These are phyloP conservation scores for Suillus luteus DNA, from an alignment of 768 basidiomycete genomes.

Conservation along the genomic window DNA sequence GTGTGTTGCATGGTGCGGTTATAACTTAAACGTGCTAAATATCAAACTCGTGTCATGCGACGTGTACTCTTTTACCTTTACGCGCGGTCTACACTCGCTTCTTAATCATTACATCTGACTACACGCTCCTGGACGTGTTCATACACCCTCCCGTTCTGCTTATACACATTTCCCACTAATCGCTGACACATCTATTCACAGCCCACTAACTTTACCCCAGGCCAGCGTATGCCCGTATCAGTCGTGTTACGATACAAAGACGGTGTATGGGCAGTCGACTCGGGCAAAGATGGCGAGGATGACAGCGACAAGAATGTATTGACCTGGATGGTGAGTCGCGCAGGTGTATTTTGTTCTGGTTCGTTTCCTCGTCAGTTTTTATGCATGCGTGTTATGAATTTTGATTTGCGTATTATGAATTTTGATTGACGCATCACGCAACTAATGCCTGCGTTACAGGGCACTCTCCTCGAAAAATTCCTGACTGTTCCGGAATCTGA, in stretches of 20 bases:
- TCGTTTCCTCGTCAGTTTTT: neutral
- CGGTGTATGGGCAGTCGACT: constrained; percentile 70
- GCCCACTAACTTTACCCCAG: constrained; percentile 69
- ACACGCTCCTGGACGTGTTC: neutral
- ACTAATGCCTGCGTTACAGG: constrained; percentile 46
- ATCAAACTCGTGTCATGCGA: neutral
- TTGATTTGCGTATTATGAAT: neutral
- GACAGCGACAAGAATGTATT: constrained; percentile 66
- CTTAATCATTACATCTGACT: neutral
- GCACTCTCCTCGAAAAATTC: constrained; percentile 86
- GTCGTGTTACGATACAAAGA: constrained; percentile 66
- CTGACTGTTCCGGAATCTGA: constrained; percentile 67
- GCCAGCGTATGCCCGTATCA: constrained; percentile 75
- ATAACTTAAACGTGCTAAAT: neutral
- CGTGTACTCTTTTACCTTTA: neutral
- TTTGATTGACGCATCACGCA: neutral
- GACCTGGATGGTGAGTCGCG: constrained; percentile 63
- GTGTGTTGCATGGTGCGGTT: neutral
- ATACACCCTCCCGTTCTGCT: neutral
- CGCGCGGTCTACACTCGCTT: neutral
- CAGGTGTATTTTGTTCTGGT: neutral
- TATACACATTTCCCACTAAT: constrained; percentile 1
- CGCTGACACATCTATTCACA: constrained; percentile 26
- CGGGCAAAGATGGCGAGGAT: constrained; percentile 43
- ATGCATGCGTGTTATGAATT: neutral